Conservation (phyloP, 345 rosid species). For the Lumnitzera littorea region DNA sequence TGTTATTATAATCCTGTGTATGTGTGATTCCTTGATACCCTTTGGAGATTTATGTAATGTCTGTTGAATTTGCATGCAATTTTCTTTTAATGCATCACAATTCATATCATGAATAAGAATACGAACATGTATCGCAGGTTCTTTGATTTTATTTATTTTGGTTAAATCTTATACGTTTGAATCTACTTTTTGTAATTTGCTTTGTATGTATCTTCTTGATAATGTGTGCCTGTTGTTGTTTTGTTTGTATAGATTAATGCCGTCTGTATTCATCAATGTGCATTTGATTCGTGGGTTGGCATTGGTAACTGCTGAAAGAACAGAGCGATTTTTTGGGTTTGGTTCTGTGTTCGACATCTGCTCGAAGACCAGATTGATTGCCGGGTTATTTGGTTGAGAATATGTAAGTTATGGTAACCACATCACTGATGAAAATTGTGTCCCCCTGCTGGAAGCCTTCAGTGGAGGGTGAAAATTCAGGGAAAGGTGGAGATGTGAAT, state of each 20-base stretch:
- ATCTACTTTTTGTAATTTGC: neutral
- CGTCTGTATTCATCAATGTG: slow-evolving; percentile 48
- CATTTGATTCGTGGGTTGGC: slow-evolving; percentile 43
- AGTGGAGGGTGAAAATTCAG: slow-evolving; percentile 59
- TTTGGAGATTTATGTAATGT: too few species aligned
- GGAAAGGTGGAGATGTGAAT: slow-evolving; percentile 41
- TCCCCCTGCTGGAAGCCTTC: slow-evolving; percentile 89
- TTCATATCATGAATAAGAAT: too few species aligned
- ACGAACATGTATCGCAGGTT: too few species aligned
- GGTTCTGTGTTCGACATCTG: slow-evolving; percentile 18
- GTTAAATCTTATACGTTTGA: neutral
- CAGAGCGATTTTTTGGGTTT: slow-evolving; percentile 25
- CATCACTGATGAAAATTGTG: slow-evolving; percentile 55
- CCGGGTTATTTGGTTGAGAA: slow-evolving; percentile 55
- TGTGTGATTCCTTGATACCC: too few species aligned
- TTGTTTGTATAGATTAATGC: slow-evolving; percentile 25
- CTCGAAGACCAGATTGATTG: slow-evolving; percentile 37
- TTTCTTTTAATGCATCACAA: too few species aligned
- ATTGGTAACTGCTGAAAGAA: slow-evolving; percentile 38
- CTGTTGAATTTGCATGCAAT: too few species aligned
- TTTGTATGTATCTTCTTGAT: neutral
- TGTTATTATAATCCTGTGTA: too few species aligned
- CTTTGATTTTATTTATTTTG: too few species aligned
- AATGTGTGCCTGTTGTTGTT: neutral
- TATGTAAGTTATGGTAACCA: slow-evolving; percentile 84